Conservation (phyloP, 306 rosid species). For the Trifolium subterraneum region DNA sequence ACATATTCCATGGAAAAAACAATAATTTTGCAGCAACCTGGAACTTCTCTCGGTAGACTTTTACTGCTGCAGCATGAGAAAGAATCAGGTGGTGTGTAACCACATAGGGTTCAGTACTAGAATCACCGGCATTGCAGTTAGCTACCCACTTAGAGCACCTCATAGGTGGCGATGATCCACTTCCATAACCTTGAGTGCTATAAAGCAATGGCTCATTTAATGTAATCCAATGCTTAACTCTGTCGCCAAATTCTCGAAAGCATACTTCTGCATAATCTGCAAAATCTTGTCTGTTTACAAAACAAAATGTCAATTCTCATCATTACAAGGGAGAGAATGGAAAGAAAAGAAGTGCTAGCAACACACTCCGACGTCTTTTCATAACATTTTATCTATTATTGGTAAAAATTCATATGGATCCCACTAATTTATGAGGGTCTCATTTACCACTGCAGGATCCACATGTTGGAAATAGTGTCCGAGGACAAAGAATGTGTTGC, state of each 20-base stretch:
- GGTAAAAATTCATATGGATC: neutral
- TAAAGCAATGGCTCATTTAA: slow-evolving; percentile 64
- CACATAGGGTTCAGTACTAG: slow-evolving; percentile 59
- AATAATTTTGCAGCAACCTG: too few species aligned
- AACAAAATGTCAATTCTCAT: slow-evolving; percentile 13
- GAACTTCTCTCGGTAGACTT: slow-evolving; percentile 53
- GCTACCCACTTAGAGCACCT: slow-evolving; percentile 56
- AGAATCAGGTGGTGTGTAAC: slow-evolving; percentile 61
- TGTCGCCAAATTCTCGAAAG: slow-evolving; percentile 69
- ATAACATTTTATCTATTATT: neutral
- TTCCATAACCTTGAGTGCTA: slow-evolving; percentile 47
- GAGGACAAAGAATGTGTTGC: neutral
- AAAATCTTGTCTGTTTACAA: slow-evolving; percentile 54
- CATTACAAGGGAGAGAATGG: neutral
- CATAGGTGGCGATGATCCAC: slow-evolving; percentile 54
- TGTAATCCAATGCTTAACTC: slow-evolving; percentile 76
- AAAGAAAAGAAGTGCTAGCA: neutral
- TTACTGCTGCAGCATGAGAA: slow-evolving; percentile 70
- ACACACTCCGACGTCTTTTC: neutral
- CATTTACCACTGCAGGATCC: neutral
- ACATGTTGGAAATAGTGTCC: neutral
- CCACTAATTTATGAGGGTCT: neutral
- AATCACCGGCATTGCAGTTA: slow-evolving; percentile 60
- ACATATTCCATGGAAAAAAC: slow-evolving; percentile 19
- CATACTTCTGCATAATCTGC: slow-evolving; percentile 65